Evolutionary conservation across 495 filamentous ascomycete genomes (phyloP).

Genomic region (Podospora pseudoanserina): DNA sequence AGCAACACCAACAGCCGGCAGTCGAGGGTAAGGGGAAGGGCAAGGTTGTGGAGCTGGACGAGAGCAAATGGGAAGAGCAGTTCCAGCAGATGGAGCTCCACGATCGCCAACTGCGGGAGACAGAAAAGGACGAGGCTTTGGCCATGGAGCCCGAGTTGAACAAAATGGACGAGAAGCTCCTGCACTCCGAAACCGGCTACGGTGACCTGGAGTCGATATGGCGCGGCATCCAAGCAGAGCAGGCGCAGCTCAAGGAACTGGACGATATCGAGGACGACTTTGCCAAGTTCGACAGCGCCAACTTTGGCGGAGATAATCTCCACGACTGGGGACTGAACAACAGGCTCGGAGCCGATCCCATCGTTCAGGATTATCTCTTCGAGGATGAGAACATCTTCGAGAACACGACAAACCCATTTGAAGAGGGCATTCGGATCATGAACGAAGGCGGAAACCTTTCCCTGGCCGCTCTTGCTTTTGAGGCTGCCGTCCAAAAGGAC

Average conservation of each 20-base stretch:
- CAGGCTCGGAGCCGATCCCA: slow-evolving; percentile 58
- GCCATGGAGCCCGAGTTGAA: slow-evolving; percentile 88
- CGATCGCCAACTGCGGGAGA: slow-evolving; percentile 48
- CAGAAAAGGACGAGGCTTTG: slow-evolving; percentile 58
- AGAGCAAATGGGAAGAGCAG: slow-evolving; percentile 91
- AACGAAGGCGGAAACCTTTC: slow-evolving; percentile 89
- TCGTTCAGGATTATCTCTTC: slow-evolving; percentile 86
- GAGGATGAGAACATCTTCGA: slow-evolving; percentile 89
- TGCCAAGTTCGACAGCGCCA: slow-evolving; percentile 63
- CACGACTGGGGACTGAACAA: slow-evolving; percentile 49
- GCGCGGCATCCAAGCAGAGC: slow-evolving; percentile 82
- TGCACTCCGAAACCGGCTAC: slow-evolving; percentile 57
- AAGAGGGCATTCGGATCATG: slow-evolving; percentile 88
- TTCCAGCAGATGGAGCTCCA: slow-evolving; percentile 84
- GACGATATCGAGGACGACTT: slow-evolving; percentile 59
- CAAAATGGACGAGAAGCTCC: slow-evolving; percentile 64
- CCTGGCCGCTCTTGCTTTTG: slow-evolving; percentile 92
- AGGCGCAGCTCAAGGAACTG: slow-evolving; percentile 63
- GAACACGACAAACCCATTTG: slow-evolving; percentile 72
- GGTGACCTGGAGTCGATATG: slow-evolving; percentile 88
- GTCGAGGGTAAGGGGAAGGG: slow-evolving; percentile 77
- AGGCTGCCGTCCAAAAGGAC: slow-evolving; percentile 89
- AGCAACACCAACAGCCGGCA: slow-evolving; percentile 25
- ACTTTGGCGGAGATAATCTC: slow-evolving; percentile 68
- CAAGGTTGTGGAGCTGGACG: slow-evolving; percentile 87